Evolutionary conservation across 805 yeast genomes (phyloP), one percentile per base, ranked within the genome.

Genomic region (Cyberlindnera petersonii): DNA sequence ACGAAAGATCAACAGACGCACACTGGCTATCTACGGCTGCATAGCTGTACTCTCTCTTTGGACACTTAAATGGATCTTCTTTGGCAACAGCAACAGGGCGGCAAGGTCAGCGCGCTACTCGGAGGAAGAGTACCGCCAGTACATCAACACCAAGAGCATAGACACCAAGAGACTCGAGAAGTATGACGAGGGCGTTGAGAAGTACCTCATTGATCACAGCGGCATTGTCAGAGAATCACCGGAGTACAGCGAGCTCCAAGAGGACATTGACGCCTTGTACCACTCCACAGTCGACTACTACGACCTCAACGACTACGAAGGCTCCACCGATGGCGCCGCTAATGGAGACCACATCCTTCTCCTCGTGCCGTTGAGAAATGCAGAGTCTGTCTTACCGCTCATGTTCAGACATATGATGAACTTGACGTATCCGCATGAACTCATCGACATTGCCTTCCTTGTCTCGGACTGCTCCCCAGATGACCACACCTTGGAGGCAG

Each of bases 351-450:
- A 78, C 33, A 77, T 86, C 11, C 63, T 86, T 40, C 63, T 87
- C 36, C 69, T 82, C 44, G 73, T 86, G 54, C 96, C 96, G 9
- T 64, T 86, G 44, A 69, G 94, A 60, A 82, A 86, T 53, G 94
- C 95, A 0, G 83, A 76, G 51, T 68, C 72, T 21, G 89, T 84
- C 16, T 63, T 86, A 45, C 88, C 93, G 10, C 68, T 86, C 68
- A 86, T 88, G 71, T 86, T 87, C 64, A 80, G 81, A 53, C 85
- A 86, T 61, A 65, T 86, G 61, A 84, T 83, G 91, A 86, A 86
- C 59, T 66, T 86, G 61, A 85, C 94, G 1, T 86, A 86, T 57
- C 87, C 85, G 39, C 96, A 87, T 57, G 71, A 75, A 18, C 64
- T 85, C 46, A 81, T 86, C 38, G 95, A 86, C 62, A 68, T 85